Evolutionary conservation across 768 basidiomycete genomes (phyloP), one percentile per base, ranked within the genome.

Genomic region (Ramaria sp.): DNA sequence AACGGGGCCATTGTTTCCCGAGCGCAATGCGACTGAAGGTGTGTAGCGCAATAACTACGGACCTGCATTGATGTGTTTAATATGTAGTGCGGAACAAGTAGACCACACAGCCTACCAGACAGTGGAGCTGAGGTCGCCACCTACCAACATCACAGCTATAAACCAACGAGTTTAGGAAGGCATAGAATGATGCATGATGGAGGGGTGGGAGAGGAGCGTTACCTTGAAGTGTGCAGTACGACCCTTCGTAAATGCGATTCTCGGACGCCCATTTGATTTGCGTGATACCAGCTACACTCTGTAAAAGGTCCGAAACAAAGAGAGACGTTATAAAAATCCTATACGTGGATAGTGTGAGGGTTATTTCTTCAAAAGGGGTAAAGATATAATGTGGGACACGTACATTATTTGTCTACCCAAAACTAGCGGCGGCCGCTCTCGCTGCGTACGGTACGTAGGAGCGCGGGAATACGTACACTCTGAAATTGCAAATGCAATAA

Each of bases 231-330:
- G 51, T 36, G 34, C 56, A 57, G 9, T 30, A n/a, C n/a, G 30
- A 10, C 10, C 56, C 56, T 20, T 57, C 51, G 39, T 53, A 47
- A 20, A 57, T 48, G 3, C 37, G n/a, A 16, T 45, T 43, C 22
- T 57, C 51, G n/a, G 48, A 38, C 13, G 56, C 56, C 56, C 56
- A 57, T 37, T 41, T 50, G 15, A 57, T 43, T 25, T 57, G 56
- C 1, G 44, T 51, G 25, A 57, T 44, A 27, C 56, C 56, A 10
- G 56, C 38, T 9, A 57, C n/a, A 25, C 56, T 57, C 38, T 57
- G 56, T 6, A 57, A 36, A 24, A 57, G 44, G 24, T 57, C 56
- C 12, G 56, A 51, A 15, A 57, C 12, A 22, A 57, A 41, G 6
- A 57, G 41, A 45, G 50, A 57, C 22, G 44, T 36, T 24, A 57